Conservation (phyloP, 306 rosid genomes). For the Prosopis cineraria region DNA sequence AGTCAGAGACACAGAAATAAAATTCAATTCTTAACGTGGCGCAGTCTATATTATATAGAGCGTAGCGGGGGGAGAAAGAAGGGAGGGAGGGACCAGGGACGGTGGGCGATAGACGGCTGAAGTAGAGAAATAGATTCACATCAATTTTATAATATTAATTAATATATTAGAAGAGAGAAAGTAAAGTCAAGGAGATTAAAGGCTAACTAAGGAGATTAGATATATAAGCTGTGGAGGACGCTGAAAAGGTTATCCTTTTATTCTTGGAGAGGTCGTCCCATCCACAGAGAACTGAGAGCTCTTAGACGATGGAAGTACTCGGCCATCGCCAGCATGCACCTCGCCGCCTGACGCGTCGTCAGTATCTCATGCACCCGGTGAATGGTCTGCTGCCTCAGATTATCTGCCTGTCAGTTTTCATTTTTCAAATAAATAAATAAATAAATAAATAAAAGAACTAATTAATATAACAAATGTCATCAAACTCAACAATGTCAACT, state of each 20-base stretch:
- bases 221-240: not conserved
- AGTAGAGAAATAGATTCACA: constrained; percentile 10
- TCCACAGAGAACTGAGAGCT: constrained; percentile 92
- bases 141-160: constrained; percentile 35
- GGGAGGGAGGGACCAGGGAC: too few relatives aligned
- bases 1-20: constrained; percentile 12
- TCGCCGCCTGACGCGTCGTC: constrained; percentile 87
- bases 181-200: constrained; percentile 30
- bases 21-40: constrained; percentile 33
- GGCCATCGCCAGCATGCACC: constrained; percentile 80
- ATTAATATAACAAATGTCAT: not conserved
- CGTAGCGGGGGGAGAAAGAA: constrained; percentile 13
- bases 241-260: constrained; percentile 14
- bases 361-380: constrained; percentile 69
- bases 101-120: constrained; percentile 25
- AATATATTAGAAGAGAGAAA: not conserved
- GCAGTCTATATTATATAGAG: not conserved
- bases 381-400: constrained; percentile 73
- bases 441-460: too few relatives aligned
- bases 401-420: constrained; percentile 71
- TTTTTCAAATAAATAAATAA: too few relatives aligned
- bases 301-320: constrained; percentile 90
- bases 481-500: not conserved
- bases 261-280: constrained; percentile 80
- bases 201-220: not conserved